Base-by-base conservation (phyloP, 257 asterid species). In the Verbascum thapsus region DNA sequence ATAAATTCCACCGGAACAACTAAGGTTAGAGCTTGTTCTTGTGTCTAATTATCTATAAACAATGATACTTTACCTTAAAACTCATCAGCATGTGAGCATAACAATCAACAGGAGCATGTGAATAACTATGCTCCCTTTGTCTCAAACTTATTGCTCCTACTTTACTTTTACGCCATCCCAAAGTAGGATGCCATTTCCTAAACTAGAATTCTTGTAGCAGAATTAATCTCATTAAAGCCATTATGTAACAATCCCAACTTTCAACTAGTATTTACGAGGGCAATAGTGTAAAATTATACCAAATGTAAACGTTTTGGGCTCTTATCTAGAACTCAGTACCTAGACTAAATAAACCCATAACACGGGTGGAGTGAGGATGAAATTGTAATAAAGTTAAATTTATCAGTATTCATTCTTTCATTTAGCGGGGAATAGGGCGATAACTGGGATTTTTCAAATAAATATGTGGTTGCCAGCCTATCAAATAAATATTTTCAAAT, bases 1-100 rank as follows among this genome's bases (percentile, higher is more conserved):
- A 54, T 94, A 66, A 94, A 94, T 75, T 94, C 99, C 69, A 90
- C 96, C 8, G 97, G 99, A 62, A 87, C 96, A 26, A 85, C 97
- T 64, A 87, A 94, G 96, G 99, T 94, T 51, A 74, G 86, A 54
- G 47, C 44, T 63, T 34, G 16, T 61, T 11, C 55, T 72, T 45
- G 63, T 37, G 23, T 39, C 13, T 48, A 55, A 54, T 59, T 43
- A 51, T 59, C 19, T 17, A 11, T 47, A 6, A 22, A 39, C 20
- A 10, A 40, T 52, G 43, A 13, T 42, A 48, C n/a, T 58, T 58
- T 26, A 49, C 23, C 40, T 13, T 30, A 40, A 53, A 58, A 50
- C 35, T 34, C 52, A 42, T 23, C 17, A 8, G 15, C 41, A 53
- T 23, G 16, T 40, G 9, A 0, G 32, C 15, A 15, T 63, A 47